These are phyloP conservation scores for Eruca vesicaria DNA, from an alignment of 441 rosid genomes.

Conservation along the genomic window DNA sequence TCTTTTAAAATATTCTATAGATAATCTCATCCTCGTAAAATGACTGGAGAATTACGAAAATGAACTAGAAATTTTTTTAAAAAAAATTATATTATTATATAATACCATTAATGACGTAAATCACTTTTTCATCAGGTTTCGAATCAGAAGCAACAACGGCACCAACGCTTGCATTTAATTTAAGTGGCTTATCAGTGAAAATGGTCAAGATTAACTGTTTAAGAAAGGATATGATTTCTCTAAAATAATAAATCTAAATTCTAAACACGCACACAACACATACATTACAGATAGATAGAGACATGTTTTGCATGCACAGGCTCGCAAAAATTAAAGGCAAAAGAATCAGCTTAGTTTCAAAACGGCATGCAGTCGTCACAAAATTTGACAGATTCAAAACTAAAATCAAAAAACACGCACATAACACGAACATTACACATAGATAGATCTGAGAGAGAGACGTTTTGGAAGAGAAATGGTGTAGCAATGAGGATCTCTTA, in stretches of 20 bases:
- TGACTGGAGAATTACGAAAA: not conserved
- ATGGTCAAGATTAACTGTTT: not conserved
- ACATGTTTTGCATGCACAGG: slow-evolving; percentile 15
- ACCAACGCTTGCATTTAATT: too few species aligned
- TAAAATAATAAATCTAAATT: not conserved
- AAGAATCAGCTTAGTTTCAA: slow-evolving; percentile 16
- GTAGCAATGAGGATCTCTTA: slow-evolving; percentile 32
- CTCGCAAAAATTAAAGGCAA: slow-evolving; percentile 21
- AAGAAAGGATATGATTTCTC: not conserved
- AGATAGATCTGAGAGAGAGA: slow-evolving; percentile 32
- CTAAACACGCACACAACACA: not conserved
- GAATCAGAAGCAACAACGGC: too few species aligned
- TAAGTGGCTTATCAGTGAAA: too few species aligned
- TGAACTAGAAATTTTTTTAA: too few species aligned
- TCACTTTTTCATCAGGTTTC: too few species aligned
- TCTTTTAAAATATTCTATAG: not conserved
- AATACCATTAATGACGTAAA: too few species aligned
- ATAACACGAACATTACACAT: slow-evolving; percentile 29
- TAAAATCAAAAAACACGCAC: slow-evolving; percentile 15
- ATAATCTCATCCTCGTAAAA: not conserved
- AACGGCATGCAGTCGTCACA: slow-evolving; percentile 8
- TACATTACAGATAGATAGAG: not conserved
- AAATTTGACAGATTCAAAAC: slow-evolving; percentile 4
- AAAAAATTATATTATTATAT: too few species aligned
- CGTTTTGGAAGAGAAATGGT: slow-evolving; percentile 24